A percentile compares a stretch with the other conserved stretches of the same genome.
phyloP scores from a whole-genome alignment of 495 filamentous ascomycete species.

The Niebla homalea region DNA sequence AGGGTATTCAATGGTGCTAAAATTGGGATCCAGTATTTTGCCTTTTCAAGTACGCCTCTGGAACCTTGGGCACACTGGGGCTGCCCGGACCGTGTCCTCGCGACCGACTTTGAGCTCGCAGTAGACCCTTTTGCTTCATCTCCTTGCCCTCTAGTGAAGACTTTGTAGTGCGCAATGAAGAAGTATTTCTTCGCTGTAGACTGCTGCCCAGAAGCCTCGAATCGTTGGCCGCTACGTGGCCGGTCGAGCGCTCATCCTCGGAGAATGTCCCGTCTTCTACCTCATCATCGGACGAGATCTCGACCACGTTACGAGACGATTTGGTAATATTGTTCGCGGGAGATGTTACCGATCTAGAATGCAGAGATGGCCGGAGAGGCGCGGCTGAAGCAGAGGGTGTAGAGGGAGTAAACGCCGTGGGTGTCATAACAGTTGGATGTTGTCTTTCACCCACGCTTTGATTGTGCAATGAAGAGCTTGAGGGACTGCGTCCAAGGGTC shows the following conservation, averaged over 20 bases:
- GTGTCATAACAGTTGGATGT: conserved; percentile 47
- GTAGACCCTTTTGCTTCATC: conserved; percentile 45
- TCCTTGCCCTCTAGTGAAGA: conserved; percentile 51
- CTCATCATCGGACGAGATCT: conserved; percentile 41
- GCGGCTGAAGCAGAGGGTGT: conserved; percentile 7
- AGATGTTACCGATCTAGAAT: conserved; percentile 62
- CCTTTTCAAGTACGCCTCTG: conserved; percentile 36
- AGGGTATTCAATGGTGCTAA: no score
- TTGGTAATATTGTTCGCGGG: conserved; percentile 43
- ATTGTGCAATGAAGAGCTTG: conserved; percentile 63
- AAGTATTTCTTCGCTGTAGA: conserved; percentile 5
- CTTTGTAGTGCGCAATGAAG: conserved; percentile 39
- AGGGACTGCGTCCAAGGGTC: conserved; percentile 57
- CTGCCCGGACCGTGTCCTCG: conserved; percentile 24
- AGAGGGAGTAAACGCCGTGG: conserved; percentile 38
- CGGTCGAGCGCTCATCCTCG: conserved; percentile 31
- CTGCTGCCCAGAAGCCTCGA: conserved; percentile 21
- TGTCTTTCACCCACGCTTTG: conserved; percentile 48
- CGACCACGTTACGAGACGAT: conserved; percentile 17
- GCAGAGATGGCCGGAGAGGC: conserved; percentile 32
- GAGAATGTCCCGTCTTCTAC: conserved; percentile 34
- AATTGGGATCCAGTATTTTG: neutral
- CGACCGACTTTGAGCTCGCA: conserved; percentile 39
- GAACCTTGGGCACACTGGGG: conserved; percentile 53
- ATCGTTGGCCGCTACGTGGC: conserved; percentile 36